Evolutionary conservation across 345 rosid genomes (phyloP).

Genomic region (Excoecaria agallocha): DNA sequence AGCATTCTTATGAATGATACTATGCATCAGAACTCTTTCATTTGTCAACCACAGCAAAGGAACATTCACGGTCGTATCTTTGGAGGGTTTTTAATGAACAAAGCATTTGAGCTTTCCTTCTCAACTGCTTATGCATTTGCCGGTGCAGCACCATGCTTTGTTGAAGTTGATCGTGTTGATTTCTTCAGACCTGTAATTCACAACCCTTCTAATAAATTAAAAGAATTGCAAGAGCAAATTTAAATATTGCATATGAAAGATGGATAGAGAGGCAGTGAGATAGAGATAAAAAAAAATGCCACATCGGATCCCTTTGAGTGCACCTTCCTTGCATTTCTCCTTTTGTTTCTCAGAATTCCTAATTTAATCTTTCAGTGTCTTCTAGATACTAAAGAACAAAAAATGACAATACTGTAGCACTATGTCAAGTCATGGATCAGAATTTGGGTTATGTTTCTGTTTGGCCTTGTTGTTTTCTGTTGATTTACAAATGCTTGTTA

Average conservation of each 20-base stretch:
- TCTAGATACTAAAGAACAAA: background rate
- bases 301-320: background rate
- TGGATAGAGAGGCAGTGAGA: too few species aligned
- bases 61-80: constrained; percentile 83
- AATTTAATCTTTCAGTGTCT: background rate
- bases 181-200: constrained; percentile 76
- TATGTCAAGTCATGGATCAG: background rate
- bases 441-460: background rate
- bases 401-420: background rate
- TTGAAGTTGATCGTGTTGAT: constrained; percentile 88
- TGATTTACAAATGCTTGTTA: background rate
- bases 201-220: background rate
- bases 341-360: background rate
- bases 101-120: constrained; percentile 82
- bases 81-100: constrained; percentile 86
- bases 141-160: constrained; percentile 69
- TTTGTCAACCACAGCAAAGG: constrained; percentile 88
- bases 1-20: constrained; percentile 77
- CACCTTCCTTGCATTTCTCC: background rate
- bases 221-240: background rate
- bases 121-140: constrained; percentile 82
- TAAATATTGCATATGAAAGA: background rate
- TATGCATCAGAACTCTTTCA: constrained; percentile 60
- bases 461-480: background rate
- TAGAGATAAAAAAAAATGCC: background rate